Conservation (phyloP, 148 eudicot species). For the Rhododendron molle region DNA sequence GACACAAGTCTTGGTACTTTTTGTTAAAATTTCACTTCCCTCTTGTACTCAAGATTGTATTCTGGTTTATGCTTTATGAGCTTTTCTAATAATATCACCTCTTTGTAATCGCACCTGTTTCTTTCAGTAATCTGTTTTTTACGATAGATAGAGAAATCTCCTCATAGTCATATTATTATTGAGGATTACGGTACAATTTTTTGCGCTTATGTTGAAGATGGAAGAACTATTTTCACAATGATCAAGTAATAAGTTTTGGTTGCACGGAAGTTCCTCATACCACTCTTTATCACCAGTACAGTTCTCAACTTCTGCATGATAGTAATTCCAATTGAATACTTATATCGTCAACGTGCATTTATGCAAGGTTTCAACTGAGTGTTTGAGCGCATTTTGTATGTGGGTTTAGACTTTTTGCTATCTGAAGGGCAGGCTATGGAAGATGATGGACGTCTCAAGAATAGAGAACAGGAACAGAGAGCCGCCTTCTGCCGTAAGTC, state of each 20-base stretch:
- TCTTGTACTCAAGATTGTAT: background rate
- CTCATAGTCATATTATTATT: background rate
- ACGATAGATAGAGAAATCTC: background rate
- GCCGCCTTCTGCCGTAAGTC: background rate
- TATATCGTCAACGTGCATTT: background rate
- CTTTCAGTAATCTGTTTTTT: background rate
- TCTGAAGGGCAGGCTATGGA: background rate
- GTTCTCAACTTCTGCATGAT: background rate
- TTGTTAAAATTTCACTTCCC: background rate
- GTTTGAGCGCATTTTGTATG: background rate
- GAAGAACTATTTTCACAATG: background rate
- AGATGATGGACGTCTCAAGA: background rate
- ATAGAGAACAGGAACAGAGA: background rate
- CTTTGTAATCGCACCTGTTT: background rate
- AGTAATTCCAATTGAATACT: no score
- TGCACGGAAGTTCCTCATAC: background rate
- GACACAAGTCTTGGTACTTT: conserved; percentile 20
- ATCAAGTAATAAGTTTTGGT: background rate
- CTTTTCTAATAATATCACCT: background rate
- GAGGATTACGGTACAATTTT: background rate
- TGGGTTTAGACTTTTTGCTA: background rate
- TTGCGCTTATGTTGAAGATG: background rate
- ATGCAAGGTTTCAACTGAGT: background rate
- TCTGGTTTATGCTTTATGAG: background rate
- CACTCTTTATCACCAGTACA: background rate